Evolutionary conservation across 2,329 filamentous ascomycete genomes (phyloP).

Genomic region (Fusarium sp.): DNA sequence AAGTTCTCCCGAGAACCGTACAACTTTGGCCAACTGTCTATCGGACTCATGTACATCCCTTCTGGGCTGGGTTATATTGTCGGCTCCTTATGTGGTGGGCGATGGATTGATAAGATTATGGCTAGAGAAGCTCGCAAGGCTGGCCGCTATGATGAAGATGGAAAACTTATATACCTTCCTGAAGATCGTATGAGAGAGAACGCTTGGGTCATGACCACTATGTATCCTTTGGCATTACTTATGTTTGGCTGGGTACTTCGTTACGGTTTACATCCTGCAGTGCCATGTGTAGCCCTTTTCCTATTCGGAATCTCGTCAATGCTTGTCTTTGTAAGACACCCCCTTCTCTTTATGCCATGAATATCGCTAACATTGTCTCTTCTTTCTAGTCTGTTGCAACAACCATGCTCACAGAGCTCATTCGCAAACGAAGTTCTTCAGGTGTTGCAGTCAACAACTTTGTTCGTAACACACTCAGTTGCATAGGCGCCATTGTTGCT

Average conservation of each 20-base stretch:
- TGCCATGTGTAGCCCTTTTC: slow-evolving; percentile 73
- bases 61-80: slow-evolving; percentile 78
- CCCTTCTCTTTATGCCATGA: neutral
- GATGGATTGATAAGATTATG: slow-evolving; percentile 87
- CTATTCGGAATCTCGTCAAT: slow-evolving; percentile 82
- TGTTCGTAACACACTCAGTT: slow-evolving; percentile 80
- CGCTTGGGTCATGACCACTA: slow-evolving; percentile 76
- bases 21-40: slow-evolving; percentile 72
- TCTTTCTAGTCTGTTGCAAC: slow-evolving; percentile 67
- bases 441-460: slow-evolving; percentile 88
- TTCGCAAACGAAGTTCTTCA: slow-evolving; percentile 75
- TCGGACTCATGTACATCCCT: slow-evolving; percentile 83
- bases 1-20: slow-evolving; percentile 76
- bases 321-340: slow-evolving; percentile 74
- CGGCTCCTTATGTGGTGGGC: slow-evolving; percentile 75
- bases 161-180: slow-evolving; percentile 74
- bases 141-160: slow-evolving; percentile 73
- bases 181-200: slow-evolving; percentile 89
- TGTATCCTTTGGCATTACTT: slow-evolving; percentile 77
- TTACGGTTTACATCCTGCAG: slow-evolving; percentile 73
- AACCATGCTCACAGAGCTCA: slow-evolving; percentile 88
- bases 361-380: slow-evolving; percentile 12
- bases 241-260: slow-evolving; percentile 82
- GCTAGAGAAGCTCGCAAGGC: slow-evolving; percentile 77
- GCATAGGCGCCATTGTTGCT: slow-evolving; percentile 75